Evolutionary conservation across 495 filamentous ascomycete genomes (phyloP), one percentile per base, ranked within the genome.

Genomic region (Neurospora sp.): DNA sequence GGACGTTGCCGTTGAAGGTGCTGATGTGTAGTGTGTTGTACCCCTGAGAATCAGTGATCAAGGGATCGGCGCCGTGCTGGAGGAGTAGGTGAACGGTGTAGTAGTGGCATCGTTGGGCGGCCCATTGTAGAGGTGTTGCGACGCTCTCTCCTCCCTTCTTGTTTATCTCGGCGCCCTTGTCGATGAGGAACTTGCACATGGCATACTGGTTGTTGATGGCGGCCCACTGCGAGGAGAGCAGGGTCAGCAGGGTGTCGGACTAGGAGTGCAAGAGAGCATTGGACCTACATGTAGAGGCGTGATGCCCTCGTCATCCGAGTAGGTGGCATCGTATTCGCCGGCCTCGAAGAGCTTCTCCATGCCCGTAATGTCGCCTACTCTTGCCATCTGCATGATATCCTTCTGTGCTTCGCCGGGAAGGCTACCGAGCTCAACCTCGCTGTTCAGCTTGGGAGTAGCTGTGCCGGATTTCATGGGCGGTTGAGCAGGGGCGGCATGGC

Each of bases 181-280:
- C 92, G 75, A 99, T 87, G 17, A 99, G 89, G 80, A 96, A 96
- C 81, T 96, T 94, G 88, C 95, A 97, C 85, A 97, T 91, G 72
- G 93, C 92, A 83, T 94, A 96, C 81, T 97, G 95, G 80, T 97
- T 97, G 83, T 98, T 98, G 82, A 98, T 98, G n/a, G 96, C 93
- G 19, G 96, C 96, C 96, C 96, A 99, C 95, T 99, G 82, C 31
- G 74, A 71, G 66, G 13, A 70, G 13, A 69, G 24, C 10, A 24
- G 38, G 74, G 78, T 85, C 76, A 83, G 81, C 73, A 72, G 62
- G 48, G 66, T n/a, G 19, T 73, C 40, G 54, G 36, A 69, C 8
- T 8, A n/a, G 31, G 0, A 11, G 13, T 3, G 38, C 42, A 7
- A 8, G 31, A 69, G 69, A 40, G 36, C 1, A 17, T 24, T 69